Conservation (phyloP, 2,329 filamentous ascomycete genomes). For the Penicillium expansum region DNA sequence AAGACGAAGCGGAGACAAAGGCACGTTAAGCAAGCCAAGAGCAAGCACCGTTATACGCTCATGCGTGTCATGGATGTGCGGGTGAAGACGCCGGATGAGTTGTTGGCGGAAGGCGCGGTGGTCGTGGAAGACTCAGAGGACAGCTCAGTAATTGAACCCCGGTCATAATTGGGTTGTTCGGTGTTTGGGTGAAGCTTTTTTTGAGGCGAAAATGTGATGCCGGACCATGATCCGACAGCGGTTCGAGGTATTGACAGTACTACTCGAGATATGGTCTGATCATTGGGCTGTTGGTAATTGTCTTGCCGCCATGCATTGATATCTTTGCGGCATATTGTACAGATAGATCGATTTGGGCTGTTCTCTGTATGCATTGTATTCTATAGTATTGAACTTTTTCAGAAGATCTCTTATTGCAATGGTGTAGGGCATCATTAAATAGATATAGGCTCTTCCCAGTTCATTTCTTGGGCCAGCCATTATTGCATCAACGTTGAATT, state of each 20-base stretch:
- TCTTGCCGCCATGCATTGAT: constrained; percentile 21
- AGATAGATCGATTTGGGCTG: constrained; percentile 32
- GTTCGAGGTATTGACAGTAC: background rate
- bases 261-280: background rate
- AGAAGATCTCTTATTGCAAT: background rate
- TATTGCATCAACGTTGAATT: background rate
- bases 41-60: constrained; percentile 88
- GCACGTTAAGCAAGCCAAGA: constrained; percentile 70
- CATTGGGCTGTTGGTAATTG: constrained; percentile 7
- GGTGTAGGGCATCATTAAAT: background rate
- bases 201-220: constrained; percentile 1
- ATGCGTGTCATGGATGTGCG: constrained; percentile 79
- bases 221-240: background rate
- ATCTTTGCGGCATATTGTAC: constrained; percentile 29
- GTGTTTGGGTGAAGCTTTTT: background rate
- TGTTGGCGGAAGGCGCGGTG: constrained; percentile 45
- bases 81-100: constrained; percentile 58
- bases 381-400: constrained; percentile 20
- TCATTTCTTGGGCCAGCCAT: background rate
- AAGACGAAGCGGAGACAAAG: constrained; percentile 76
- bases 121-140: constrained; percentile 32
- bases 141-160: constrained; percentile 24
- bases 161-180: constrained; percentile 13
- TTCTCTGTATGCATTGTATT: constrained; percentile 33
- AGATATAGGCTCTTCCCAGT: background rate